These are phyloP conservation scores for Fusarium bulbicola DNA, from an alignment of 2,329 filamentous ascomycete genomes.

Conservation along the genomic window DNA sequence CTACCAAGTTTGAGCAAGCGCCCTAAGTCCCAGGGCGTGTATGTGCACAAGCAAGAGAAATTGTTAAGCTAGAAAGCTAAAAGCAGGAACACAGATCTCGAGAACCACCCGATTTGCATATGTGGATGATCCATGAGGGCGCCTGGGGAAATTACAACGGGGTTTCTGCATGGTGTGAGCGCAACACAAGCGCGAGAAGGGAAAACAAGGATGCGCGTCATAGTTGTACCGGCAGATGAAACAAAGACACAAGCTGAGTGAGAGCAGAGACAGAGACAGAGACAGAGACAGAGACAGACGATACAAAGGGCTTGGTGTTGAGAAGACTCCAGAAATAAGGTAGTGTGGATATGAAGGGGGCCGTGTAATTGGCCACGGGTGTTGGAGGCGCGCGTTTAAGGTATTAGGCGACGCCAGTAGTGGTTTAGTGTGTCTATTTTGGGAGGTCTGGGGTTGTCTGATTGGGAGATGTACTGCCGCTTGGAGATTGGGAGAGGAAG, in stretches of 20 bases:
- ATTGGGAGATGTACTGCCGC: conserved; percentile 34
- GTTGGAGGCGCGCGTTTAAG: conserved; percentile 42
- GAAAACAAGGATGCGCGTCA: conserved; percentile 35
- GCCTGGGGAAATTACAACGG: conserved; percentile 42
- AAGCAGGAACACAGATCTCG: conserved; percentile 15
- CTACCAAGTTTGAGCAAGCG: conserved; percentile 40
- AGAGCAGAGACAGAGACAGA: neutral
- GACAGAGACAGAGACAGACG: neutral
- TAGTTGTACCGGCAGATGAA: conserved; percentile 25
- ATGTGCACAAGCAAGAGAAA: neutral
- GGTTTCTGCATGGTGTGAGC: conserved; percentile 36
- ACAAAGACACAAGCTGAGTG: neutral
- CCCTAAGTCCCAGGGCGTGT: conserved; percentile 5
- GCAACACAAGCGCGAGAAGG: conserved; percentile 18
- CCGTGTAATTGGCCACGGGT: conserved; percentile 24
- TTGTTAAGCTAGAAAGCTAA: neutral
- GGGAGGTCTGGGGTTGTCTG: neutral
- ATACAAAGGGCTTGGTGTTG: conserved; percentile 30
- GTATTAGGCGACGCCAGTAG: conserved; percentile 30
- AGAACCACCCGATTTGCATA: conserved; percentile 42
- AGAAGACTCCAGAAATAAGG: conserved; percentile 5
- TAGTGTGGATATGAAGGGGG: conserved; percentile 16
- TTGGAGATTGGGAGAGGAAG: conserved; percentile 2
- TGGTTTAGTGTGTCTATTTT: conserved; percentile 40
- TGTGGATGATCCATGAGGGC: conserved; percentile 3